Base-by-base conservation (phyloP, 2,329 filamentous ascomycete genomes). In the Rhynchosporium graminicola region DNA sequence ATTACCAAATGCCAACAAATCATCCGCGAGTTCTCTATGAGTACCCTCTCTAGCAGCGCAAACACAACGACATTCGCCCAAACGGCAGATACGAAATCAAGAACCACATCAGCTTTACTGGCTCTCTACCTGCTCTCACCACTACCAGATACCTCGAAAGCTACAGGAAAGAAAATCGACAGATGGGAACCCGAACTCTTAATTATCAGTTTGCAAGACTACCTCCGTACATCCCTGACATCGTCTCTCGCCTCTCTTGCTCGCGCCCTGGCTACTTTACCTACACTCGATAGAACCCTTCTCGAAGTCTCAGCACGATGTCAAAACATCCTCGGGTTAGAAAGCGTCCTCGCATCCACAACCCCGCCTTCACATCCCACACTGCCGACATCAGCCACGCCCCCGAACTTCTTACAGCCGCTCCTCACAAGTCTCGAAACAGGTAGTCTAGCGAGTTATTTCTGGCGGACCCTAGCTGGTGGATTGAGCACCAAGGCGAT, bases 281-380 rank as follows among this genome's bases (percentile, higher is more conserved):
- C 94, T 0, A 89, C 84, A 0, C 82, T 98, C 36, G 93, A 98
- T 54, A 85, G 91, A 57, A 89, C 92, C 0, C 81, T 98, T 1
- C 80, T 85, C 15, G 95, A 98, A 71, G 86, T 97, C 28, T 90
- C 90, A 6, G 86, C 88, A 4, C 84, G 91, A 51, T 97, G 94
- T 73, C 93, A 97, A 74, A 96, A 96, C 72, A 86, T 98, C 45
- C 87, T 96, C n/a, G 91, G 92, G 0, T 79, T 98, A 2, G 92
- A 97, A 77, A 80, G 87, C 1, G 83, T 97, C 2, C 84, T 98
- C 6, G 85, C 86, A 56, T 79, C 80, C 3, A 87, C 85, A 2
- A 88, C 86, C 67, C 80, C 88, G 0, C 89, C 92, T 0, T 48
- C 75, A 0, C 91, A 96, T 70, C 88, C 91, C 0, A 78, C 91